phyloP scores from a whole-genome alignment of 106 monocot species.

The Triglochin maritima region DNA sequence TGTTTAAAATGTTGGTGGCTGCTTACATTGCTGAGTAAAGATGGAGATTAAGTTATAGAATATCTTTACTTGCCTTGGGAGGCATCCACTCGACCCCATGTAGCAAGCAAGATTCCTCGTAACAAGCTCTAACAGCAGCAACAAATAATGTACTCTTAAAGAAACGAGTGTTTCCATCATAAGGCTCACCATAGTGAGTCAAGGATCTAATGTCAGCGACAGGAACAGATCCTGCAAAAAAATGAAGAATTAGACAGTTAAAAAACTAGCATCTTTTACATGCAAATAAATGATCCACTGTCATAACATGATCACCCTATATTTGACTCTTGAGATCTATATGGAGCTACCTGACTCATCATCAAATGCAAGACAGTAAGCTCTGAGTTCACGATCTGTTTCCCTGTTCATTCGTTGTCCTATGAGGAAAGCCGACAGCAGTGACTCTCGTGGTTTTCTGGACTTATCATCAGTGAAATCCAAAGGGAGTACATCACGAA shows the following conservation, averaged over 20 bases:
- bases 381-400: slow-evolving; percentile 83
- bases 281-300: too few species aligned
- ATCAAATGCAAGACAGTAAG: slow-evolving; percentile 95
- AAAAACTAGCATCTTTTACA: too few species aligned
- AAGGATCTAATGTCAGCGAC: slow-evolving; percentile 88
- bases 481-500: slow-evolving; percentile 68
- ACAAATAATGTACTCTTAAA: slow-evolving; percentile 93
- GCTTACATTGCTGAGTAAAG: too few species aligned
- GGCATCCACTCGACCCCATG: slow-evolving; percentile 99
- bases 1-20: too few species aligned
- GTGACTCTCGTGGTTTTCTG: slow-evolving; percentile 40
- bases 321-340: background rate
- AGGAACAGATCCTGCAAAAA: slow-evolving; percentile 42
- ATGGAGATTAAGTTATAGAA: too few species aligned
- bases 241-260: background rate
- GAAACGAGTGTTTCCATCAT: slow-evolving; percentile 98
- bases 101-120: slow-evolving; percentile 85
- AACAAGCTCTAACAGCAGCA: slow-evolving; percentile 93
- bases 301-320: background rate
- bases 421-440: slow-evolving; percentile 88
- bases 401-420: slow-evolving; percentile 97
- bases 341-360: slow-evolving; percentile 56
- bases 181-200: slow-evolving; percentile 98
- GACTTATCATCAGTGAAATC: slow-evolving; percentile 17
- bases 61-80: slow-evolving; percentile 62